A percentile compares a stretch with the other conserved stretches of the same genome.
phyloP scores from a whole-genome alignment of 768 basidiomycete genomes.

The Auricularia cornea region DNA sequence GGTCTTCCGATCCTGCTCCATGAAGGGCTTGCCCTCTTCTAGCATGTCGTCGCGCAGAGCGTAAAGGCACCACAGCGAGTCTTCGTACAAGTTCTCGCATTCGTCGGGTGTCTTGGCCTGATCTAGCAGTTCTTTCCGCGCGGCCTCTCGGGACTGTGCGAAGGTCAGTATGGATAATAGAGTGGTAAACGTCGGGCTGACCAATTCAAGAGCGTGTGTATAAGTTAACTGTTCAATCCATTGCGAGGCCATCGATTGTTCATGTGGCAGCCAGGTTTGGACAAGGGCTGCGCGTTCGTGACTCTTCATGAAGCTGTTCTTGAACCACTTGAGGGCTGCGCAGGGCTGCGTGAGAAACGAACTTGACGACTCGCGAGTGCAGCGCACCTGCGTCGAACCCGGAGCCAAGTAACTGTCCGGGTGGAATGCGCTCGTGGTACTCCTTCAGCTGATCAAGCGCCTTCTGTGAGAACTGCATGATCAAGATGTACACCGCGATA shows the following conservation, averaged over 20 bases:
- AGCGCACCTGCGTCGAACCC: slow-evolving; percentile 73
- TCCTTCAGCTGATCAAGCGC: slow-evolving; percentile 79
- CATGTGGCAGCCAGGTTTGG: slow-evolving; percentile 76
- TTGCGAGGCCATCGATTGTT: slow-evolving; percentile 68
- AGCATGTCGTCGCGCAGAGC: slow-evolving; percentile 84
- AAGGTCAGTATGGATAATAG: slow-evolving; percentile 1
- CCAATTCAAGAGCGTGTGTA: slow-evolving; percentile 80
- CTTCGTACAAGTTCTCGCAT: slow-evolving; percentile 92
- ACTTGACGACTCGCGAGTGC: no score
- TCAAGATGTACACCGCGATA: slow-evolving; percentile 81
- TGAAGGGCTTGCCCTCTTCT: slow-evolving; percentile 73
- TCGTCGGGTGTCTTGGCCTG: slow-evolving; percentile 66
- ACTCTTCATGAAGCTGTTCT: slow-evolving; percentile 87
- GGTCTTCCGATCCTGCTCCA: slow-evolving; percentile 74
- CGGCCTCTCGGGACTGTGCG: slow-evolving; percentile 80
- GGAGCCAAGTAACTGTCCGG: slow-evolving; percentile 64
- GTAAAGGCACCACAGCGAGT: slow-evolving; percentile 88
- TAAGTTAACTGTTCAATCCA: slow-evolving; percentile 90
- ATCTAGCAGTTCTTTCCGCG: slow-evolving; percentile 81
- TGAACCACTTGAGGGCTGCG: slow-evolving; percentile 84
- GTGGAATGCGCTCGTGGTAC: slow-evolving; percentile 73
- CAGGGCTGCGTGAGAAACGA: no score
- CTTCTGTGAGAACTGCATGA: slow-evolving; percentile 88
- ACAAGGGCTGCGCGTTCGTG: slow-evolving; percentile 84
- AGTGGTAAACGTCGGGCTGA: slow-evolving; percentile 31